These are phyloP conservation scores for Entomortierella lignicola DNA, from an alignment of 192 early-diverging fungal species.

Conservation along the genomic window DNA sequence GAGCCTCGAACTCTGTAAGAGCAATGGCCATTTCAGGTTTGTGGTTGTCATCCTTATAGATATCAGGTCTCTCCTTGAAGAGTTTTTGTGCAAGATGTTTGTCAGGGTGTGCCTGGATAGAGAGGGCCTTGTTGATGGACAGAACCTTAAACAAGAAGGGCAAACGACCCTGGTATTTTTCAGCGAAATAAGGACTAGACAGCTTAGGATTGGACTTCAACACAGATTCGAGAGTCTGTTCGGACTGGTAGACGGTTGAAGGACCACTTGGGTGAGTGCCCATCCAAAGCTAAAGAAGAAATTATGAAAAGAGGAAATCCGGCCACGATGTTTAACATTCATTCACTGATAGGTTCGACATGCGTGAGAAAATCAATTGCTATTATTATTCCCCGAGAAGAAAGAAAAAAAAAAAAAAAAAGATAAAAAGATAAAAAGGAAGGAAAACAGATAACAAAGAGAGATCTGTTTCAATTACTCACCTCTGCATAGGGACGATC, in stretches of 20 bases:
- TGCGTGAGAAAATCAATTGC: constrained; percentile 25
- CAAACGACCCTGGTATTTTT: constrained; percentile 78
- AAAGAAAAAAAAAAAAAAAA: no score
- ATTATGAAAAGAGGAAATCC: neutral
- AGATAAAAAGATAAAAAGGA: no score
- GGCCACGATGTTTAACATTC: no score
- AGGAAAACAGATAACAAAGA: neutral
- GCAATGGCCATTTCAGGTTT: constrained; percentile 99
- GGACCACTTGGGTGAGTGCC: constrained; percentile 96
- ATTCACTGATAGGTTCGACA: neutral
- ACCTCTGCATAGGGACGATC: constrained; percentile 91
- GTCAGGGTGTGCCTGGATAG: constrained; percentile 98
- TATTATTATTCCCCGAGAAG: neutral
- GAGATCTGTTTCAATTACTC: neutral
- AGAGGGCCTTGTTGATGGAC: constrained; percentile 88
- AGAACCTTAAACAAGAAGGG: constrained; percentile 99
- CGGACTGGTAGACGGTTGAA: constrained; percentile 59
- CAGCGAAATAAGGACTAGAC: constrained; percentile 65
- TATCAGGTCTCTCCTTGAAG: constrained; percentile 74
- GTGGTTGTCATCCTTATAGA: constrained; percentile 95
- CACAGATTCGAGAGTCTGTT: constrained; percentile 69
- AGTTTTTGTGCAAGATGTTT: constrained; percentile 84
- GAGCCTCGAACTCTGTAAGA: constrained; percentile 92
- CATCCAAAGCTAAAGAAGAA: constrained; percentile 88
- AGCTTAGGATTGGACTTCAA: constrained; percentile 65